Conservation (phyloP, 2,329 filamentous ascomycete genomes). For the Exophiala lecanii-corni region DNA sequence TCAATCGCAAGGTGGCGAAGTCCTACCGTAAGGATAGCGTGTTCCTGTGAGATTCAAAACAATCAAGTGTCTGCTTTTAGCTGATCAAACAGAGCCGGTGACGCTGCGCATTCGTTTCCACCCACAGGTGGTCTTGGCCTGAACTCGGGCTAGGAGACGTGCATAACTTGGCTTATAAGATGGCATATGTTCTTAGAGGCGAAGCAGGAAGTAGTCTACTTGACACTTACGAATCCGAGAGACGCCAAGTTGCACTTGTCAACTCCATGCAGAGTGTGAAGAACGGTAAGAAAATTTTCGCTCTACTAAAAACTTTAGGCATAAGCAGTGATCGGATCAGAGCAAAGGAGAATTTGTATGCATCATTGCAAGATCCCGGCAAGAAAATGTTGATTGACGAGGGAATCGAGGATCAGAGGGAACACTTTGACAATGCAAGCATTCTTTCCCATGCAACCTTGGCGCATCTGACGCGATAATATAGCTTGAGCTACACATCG, state of each 20-base stretch:
- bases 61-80: background rate
- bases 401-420: slow-evolving; percentile 21
- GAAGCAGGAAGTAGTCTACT: slow-evolving; percentile 28
- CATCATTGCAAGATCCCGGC: slow-evolving; percentile 10
- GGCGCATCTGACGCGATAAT: background rate
- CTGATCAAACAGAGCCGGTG: slow-evolving; percentile 38
- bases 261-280: slow-evolving; percentile 43
- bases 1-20: slow-evolving; percentile 40
- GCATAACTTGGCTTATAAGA: slow-evolving; percentile 53
- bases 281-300: slow-evolving; percentile 42
- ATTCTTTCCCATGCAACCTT: background rate
- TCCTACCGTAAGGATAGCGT: slow-evolving; percentile 35
- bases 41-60: slow-evolving; percentile 32
- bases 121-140: slow-evolving; percentile 55
- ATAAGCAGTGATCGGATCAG: slow-evolving; percentile 30
- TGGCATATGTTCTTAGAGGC: slow-evolving; percentile 36
- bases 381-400: slow-evolving; percentile 31
- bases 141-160: slow-evolving; percentile 53
- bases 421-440: slow-evolving; percentile 20
- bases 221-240: slow-evolving; percentile 36
- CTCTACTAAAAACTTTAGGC: slow-evolving; percentile 37
- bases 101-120: slow-evolving; percentile 55
- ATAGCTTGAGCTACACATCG: slow-evolving; percentile 40
- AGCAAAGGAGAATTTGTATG: slow-evolving; percentile 12
- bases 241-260: slow-evolving; percentile 37